Conservation (phyloP, 345 rosid genomes). For the Anastatica hierochuntica region DNA sequence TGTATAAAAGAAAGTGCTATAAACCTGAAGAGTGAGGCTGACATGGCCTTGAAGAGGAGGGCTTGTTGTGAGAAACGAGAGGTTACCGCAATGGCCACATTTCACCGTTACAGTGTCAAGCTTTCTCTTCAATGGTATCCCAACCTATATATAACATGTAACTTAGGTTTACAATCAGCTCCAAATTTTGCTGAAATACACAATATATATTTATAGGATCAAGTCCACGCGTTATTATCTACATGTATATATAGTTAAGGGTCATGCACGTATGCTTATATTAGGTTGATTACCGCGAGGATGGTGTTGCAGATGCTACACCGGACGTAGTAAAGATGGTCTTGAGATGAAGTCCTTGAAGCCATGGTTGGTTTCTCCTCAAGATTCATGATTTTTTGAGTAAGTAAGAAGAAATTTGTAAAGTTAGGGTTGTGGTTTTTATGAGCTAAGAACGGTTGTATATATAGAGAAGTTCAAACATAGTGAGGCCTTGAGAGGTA, state of each 20-base stretch:
- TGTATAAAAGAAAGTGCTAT: background rate
- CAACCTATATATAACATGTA: constrained; percentile 43
- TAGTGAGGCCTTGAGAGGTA: constrained; percentile 5
- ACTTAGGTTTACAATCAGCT: background rate
- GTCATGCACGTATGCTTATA: no score
- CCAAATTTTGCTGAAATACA: background rate
- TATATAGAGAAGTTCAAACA: constrained; percentile 14
- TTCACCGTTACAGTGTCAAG: constrained; percentile 93
- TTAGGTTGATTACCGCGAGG: constrained; percentile 59
- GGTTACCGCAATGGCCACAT: constrained; percentile 94
- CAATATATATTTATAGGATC: background rate
- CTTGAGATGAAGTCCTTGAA: constrained; percentile 35
- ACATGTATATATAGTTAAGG: background rate
- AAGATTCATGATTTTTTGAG: constrained; percentile 35
- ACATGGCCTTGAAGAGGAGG: constrained; percentile 74
- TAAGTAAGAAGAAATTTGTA: constrained; percentile 8
- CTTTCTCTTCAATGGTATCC: constrained; percentile 82
- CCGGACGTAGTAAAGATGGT: constrained; percentile 90
- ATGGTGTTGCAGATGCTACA: constrained; percentile 98
- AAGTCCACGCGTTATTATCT: no score
- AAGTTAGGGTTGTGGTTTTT: constrained; percentile 12
- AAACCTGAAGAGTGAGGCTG: constrained; percentile 57
- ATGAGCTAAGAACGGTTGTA: constrained; percentile 12
- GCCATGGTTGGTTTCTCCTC: constrained; percentile 67
- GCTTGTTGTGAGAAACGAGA: constrained; percentile 78